Evolutionary conservation across 2,329 filamentous ascomycete genomes (phyloP).

Genomic region (Ceratocystis colombiana): DNA sequence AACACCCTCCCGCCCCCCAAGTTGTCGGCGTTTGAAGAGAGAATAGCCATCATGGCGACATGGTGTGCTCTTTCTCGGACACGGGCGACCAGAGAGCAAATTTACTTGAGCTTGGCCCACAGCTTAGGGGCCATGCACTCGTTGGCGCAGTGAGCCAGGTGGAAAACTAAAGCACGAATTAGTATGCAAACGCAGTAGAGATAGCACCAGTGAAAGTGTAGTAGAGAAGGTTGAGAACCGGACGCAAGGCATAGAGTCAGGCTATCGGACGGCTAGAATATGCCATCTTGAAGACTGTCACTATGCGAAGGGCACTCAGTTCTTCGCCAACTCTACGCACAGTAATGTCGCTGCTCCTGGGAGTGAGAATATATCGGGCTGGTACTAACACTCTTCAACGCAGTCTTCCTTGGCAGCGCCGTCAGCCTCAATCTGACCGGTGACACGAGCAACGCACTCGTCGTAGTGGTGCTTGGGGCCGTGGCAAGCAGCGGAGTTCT

Average conservation of each 20-base stretch:
- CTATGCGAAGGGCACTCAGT: not conserved
- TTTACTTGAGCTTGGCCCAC: slow-evolving; percentile 84
- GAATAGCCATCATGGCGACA: slow-evolving; percentile 17
- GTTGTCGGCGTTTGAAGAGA: slow-evolving; percentile 17
- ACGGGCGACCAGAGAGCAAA: slow-evolving; percentile 14
- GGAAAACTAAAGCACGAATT: slow-evolving; percentile 62
- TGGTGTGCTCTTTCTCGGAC: slow-evolving; percentile 9
- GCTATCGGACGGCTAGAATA: not conserved
- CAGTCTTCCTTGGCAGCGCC: slow-evolving; percentile 81
- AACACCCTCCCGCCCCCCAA: not conserved
- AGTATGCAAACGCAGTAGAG: slow-evolving; percentile 23
- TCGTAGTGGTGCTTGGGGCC: slow-evolving; percentile 96
- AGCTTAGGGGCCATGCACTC: slow-evolving; percentile 93
- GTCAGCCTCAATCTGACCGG: slow-evolving; percentile 51
- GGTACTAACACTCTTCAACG: slow-evolving; percentile 89
- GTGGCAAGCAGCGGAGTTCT: slow-evolving; percentile 72
- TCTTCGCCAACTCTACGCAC: not conserved
- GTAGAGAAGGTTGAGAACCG: not conserved
- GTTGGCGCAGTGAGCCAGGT: slow-evolving; percentile 90
- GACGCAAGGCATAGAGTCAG: not conserved
- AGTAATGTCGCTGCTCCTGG: not conserved
- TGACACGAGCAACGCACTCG: slow-evolving; percentile 93
- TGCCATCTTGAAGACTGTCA: not conserved
- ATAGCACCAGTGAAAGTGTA: not conserved
- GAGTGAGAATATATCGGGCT: not conserved